Evolutionary conservation across 352 stramenopile species (phyloP), one percentile per base, ranked within the genome.

Genomic region (Peronospora farinosa): DNA sequence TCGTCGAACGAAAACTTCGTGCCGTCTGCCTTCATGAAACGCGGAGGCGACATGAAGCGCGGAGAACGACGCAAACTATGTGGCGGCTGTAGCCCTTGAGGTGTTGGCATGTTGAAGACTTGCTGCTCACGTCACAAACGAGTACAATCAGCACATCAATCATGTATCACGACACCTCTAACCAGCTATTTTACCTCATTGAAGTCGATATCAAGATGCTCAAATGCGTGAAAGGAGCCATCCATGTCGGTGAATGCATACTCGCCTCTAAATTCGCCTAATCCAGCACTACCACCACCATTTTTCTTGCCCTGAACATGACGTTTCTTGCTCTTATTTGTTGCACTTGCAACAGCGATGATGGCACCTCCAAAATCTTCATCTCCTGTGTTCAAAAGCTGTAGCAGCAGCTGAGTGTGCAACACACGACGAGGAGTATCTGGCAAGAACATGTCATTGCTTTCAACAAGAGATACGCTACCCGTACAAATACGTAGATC

Each of bases 1-100:
- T 89, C 80, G 32, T 92, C 82, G 37, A 92, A 92, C 1, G 79
- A 92, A 27, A 92, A 92, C 55, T 92, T 92, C 7, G 79, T 72
- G 21, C 69, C 69, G 38, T 92, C 79, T 5, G 61, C 54, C 50
- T 90, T 92, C 51, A 71, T 73, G 41, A 86, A 88, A 2, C 72
- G 72, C 1, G 63, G 56, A 5, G 78, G 76, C 7, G 82, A 90
- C 45, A 73, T 59, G 55, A 92, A 90, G 5, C 76, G 78, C 1
- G 82, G 82, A 25, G 82, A 92, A 11, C 79, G 78, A 15, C 78
- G 74, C 19, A 88, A 58, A 50, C 75, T 90, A 49, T 88, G 78
- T 5, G 79, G 72, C 4, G 74, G 54, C 43, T 89, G 77, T 8
- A 84, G 37, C 3, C 76, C 72, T 19, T 67, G 65, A 5, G 78